These are phyloP conservation scores for Flaveria linearis DNA, from an alignment of 129 eudicot genomes.

Conservation along the genomic window DNA sequence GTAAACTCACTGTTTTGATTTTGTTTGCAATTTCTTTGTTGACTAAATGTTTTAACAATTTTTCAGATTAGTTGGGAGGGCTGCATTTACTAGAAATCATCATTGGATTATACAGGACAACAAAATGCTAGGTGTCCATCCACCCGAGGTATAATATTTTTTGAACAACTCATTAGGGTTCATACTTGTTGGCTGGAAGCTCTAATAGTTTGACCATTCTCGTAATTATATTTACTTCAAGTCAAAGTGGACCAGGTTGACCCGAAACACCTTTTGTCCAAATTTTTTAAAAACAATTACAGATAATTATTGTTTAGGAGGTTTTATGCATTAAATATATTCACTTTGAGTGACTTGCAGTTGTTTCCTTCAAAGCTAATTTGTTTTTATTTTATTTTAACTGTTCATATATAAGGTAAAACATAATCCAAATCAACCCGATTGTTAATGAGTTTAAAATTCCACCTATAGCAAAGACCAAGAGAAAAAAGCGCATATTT, in stretches of 20 bases:
- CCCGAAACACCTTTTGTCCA: background rate
- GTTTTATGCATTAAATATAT: no score
- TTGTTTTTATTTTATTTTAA: no score
- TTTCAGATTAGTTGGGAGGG: constrained; percentile 83
- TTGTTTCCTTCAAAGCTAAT: no score
- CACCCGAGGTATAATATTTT: constrained; percentile 59
- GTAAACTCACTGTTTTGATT: constrained; percentile 2
- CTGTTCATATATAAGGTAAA: no score
- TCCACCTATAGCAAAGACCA: no score
- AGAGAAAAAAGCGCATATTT: background rate
- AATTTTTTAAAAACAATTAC: background rate
- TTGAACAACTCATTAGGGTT: background rate
- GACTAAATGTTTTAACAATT: background rate
- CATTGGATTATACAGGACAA: constrained; percentile 70
- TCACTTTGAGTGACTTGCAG: no score
- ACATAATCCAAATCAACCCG: no score
- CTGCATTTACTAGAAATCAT: constrained; percentile 79
- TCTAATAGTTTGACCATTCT: background rate
- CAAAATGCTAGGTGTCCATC: constrained; percentile 52
- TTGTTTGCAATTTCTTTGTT: background rate
- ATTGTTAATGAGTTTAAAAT: no score
- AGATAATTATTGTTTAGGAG: background rate
- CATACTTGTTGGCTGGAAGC: background rate
- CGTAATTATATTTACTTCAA: no score
- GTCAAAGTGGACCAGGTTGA: constrained; percentile 2